Percentiles rank a stretch among this genome's conserved stretches.
These are phyloP conservation scores for Elsinoe perseae DNA, from an alignment of 2,329 filamentous ascomycete genomes.

Conservation along the genomic window DNA sequence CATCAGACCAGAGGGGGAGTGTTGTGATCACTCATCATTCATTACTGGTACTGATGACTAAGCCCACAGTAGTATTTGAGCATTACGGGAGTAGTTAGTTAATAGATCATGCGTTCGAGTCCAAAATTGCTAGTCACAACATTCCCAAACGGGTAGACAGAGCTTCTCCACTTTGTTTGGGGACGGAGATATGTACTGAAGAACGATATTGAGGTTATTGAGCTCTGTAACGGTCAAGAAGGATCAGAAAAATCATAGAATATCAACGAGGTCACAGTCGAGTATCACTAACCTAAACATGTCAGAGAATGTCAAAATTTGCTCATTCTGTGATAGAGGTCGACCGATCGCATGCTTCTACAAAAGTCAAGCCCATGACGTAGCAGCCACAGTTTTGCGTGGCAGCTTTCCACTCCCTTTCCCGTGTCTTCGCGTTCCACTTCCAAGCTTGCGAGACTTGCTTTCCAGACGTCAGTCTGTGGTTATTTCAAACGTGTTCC, in stretches of 20 bases:
- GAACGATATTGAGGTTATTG: background rate
- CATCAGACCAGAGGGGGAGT: no score
- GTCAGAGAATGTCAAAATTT: background rate
- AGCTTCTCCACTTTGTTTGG: slow-evolving; percentile 5
- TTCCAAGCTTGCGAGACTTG: slow-evolving; percentile 10
- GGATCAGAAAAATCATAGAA: background rate
- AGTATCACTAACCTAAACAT: background rate
- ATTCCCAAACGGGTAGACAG: background rate
- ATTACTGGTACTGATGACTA: no score
- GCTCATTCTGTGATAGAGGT: no score
- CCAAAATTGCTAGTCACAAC: no score
- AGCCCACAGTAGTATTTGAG: no score
- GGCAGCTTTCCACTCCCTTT: background rate
- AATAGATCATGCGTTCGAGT: no score
- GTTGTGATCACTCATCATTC: no score
- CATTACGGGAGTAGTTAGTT: no score
- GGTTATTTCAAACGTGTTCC: background rate
- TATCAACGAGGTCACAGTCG: background rate
- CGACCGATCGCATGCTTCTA: background rate
- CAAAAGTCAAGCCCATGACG: slow-evolving; percentile 2
- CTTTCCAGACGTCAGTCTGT: slow-evolving; percentile 4
- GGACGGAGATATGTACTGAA: background rate
- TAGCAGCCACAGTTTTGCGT: slow-evolving; percentile 13
- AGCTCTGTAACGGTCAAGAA: background rate
- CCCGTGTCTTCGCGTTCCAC: slow-evolving; percentile 3